Evolutionary conservation across 371 early-diverging fungal genomes (phyloP), one percentile per base, ranked within the genome.

Genomic region (Chytridiales sp.): DNA sequence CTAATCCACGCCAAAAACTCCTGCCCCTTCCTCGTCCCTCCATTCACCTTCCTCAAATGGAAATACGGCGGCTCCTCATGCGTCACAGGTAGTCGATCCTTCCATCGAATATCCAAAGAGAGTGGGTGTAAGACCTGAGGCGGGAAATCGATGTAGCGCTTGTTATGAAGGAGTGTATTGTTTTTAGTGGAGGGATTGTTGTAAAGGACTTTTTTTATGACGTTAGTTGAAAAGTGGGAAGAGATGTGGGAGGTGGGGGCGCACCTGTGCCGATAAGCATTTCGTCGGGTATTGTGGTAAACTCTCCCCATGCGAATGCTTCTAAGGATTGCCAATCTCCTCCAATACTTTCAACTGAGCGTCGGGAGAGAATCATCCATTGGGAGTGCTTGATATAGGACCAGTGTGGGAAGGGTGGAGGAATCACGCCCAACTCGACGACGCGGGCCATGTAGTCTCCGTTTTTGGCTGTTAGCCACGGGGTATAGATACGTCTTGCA

Each of bases 221-320:
- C 4, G 21, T 22, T n/a, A 54, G 39, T 38, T 38, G 11, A 38
- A 19, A 44, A 44, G 6, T 6, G 24, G 44, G 21, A 48, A 19
- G 30, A 19, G 26, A 27, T 29, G 31, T 22, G 40, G 17, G n/a
- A 21, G n/a, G 47, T 17, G 52, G 15, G 15, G 41, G 6, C 32
- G 19, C 48, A 72, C 73, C 69, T 15, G 69, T 68, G 5, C 64
- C 59, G 55, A 75, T 66, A 48, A 59, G 69, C 17, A 52, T 32
- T 42, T 75, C 75, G 43, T 70, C 68, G 9, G 75, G 70, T 8
- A 64, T 66, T 19, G 13, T 49, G 2, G 64, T 52, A 46, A 62
- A 64, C 64, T 75, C 75, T 61, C 67, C 58, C 44, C 47, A 65
- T 1, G 75, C 70, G 17, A 75, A 59, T n/a, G 62, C 40, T 36